Evolutionary conservation across 176 grass and related monocot genomes (phyloP).

Genomic region (Bothriochloa decipiens): DNA sequence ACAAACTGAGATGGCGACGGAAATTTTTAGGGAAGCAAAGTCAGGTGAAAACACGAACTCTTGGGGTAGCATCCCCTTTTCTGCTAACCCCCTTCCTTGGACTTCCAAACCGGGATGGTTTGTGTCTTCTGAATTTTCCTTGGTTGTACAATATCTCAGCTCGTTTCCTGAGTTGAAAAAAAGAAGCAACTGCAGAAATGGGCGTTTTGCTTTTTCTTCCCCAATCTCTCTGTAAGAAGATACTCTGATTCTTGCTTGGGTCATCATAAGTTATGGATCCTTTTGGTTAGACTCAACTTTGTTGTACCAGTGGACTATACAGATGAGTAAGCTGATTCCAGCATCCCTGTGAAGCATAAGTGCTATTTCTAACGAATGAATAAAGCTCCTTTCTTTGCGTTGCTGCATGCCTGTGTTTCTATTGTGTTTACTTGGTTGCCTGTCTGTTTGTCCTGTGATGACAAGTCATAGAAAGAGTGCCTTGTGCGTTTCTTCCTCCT

Average conservation of each 20-base stretch:
- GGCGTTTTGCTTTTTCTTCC: conserved; percentile 39
- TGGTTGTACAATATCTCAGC: conserved; percentile 48
- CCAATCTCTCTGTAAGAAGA: conserved; percentile 47
- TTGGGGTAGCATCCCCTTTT: conserved; percentile 35
- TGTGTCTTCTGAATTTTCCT: conserved; percentile 48
- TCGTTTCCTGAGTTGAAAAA: conserved; percentile 51
- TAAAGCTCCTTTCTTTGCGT: conserved; percentile 43
- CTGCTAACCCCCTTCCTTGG: conserved; percentile 26
- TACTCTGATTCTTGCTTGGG: conserved; percentile 49
- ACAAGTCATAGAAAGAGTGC: conserved; percentile 24
- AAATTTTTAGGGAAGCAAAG: conserved; percentile 45
- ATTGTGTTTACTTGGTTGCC: conserved; percentile 4
- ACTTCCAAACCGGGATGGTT: conserved; percentile 36
- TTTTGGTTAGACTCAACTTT: conserved; percentile 44
- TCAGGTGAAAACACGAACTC: conserved; percentile 42
- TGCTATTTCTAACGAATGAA: conserved; percentile 60
- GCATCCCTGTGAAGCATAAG: conserved; percentile 35
- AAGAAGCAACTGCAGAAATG: conserved; percentile 50
- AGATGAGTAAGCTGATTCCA: conserved; percentile 42
- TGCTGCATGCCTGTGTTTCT: neutral
- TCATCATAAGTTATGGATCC: conserved; percentile 36
- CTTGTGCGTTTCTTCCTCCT: conserved; percentile 13
- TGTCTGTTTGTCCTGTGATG: conserved; percentile 12
- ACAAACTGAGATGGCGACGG: conserved; percentile 56
- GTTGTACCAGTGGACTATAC: conserved; percentile 42